Evolutionary conservation across 257 asterid genomes (phyloP), one percentile per base, ranked within the genome.

Genomic region (Paraleonurus japonicus): DNA sequence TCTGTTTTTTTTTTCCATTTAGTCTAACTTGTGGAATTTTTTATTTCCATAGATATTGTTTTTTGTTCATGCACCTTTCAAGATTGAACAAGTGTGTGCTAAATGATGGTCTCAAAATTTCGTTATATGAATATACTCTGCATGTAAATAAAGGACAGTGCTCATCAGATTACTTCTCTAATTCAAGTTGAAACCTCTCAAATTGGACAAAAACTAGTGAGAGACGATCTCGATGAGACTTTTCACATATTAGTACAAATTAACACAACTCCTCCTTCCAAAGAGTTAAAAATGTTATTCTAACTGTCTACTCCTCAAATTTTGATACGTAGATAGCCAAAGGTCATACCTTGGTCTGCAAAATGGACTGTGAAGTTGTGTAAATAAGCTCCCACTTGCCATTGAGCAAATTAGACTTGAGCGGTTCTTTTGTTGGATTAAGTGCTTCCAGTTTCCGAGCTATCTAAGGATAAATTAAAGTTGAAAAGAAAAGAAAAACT

Each of bases 381-480:
- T 93, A 93, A 9, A 93, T 74, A 63, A 89, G 96, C 80, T 93
- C 96, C 97, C 98, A 93, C 61, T 93, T 93, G 33, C 98, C 98
- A 61, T 89, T 76, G 15, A 90, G 84, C 43, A 89, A 74, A 71
- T 64, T 51, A 24, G 96, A 89, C 73, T 85, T 85, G 43, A 89
- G 67, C 4, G 96, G 96, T 77, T 81, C 80, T 86, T 84, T 89
- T 27, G 92, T 87, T 53, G 94, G 94, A 82, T 84, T 89, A 61
- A 72, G 80, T 19, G 89, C 92, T 81, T 89, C 96, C 15, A 85
- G 86, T 63, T 83, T 84, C 61, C 85, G 78, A 76, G 84, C 88
- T 76, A 89, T 85, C 96, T 89, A 51, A 33, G 60, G 23, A 58
- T 20, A 1, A n/a, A n/a, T n/a, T n/a, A n/a, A 59, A n/a, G 54